Conservation (phyloP, 2,329 filamentous ascomycete genomes). For the Didymella lethalis region DNA sequence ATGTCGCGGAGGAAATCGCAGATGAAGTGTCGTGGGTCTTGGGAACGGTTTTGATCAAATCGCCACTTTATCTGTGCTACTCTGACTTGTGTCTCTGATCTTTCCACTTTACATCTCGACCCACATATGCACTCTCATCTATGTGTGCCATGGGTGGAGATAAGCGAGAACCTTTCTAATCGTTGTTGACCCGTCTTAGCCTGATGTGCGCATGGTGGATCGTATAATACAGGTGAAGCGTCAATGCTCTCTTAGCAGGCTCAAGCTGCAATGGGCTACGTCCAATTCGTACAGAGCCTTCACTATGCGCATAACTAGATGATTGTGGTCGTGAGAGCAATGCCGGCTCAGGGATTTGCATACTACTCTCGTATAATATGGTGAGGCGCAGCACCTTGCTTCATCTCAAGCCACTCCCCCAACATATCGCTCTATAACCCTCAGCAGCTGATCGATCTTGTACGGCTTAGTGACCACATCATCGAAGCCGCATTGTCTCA, state of each 20-base stretch:
- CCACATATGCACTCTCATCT: background rate
- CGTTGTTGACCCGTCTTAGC: background rate
- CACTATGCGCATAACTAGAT: background rate
- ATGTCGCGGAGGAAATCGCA: background rate
- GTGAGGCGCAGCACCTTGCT: no score
- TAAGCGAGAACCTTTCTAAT: background rate
- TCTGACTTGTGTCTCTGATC: background rate
- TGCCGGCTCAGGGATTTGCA: background rate
- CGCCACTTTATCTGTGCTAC: background rate
- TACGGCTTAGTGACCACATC: constrained; percentile 60
- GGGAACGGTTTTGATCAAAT: background rate
- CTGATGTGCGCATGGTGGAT: background rate
- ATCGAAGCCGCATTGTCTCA: constrained; percentile 37
- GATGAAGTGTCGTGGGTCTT: no score
- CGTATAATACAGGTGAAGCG: background rate
- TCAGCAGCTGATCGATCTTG: constrained; percentile 52
- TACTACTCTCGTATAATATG: background rate
- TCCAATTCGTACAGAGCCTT: no score
- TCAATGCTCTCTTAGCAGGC: background rate
- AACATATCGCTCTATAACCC: constrained; percentile 8
- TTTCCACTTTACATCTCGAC: background rate
- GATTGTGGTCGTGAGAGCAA: background rate
- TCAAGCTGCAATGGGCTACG: background rate
- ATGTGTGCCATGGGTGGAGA: background rate
- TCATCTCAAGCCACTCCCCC: background rate